Evolutionary conservation across 345 rosid genomes (phyloP).

Genomic region (Cardamine chenopodiifolia): DNA sequence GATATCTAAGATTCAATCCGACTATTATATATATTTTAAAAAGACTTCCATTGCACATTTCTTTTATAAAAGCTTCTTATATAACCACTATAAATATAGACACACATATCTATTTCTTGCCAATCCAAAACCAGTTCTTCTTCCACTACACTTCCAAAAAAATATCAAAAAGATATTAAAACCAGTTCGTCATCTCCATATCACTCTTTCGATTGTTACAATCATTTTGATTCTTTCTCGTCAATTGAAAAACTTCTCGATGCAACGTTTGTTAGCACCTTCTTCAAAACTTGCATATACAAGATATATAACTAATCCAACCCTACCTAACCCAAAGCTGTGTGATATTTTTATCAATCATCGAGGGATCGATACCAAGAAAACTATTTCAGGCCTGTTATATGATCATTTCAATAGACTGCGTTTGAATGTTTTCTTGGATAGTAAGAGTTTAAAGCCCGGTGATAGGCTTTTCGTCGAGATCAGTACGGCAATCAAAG

Average conservation of each 20-base stretch:
- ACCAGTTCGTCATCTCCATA: not conserved
- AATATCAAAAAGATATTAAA: not conserved
- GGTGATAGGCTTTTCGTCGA: slow-evolving; percentile 66
- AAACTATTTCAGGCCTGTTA: slow-evolving; percentile 69
- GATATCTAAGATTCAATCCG: not conserved
- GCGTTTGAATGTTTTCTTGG: slow-evolving; percentile 61
- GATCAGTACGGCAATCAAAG: slow-evolving; percentile 55
- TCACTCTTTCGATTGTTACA: not conserved
- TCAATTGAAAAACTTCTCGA: slow-evolving; percentile 38
- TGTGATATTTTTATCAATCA: slow-evolving; percentile 87
- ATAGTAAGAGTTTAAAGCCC: slow-evolving; percentile 80
- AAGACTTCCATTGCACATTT: too few relatives aligned
- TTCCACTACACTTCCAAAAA: not conserved
- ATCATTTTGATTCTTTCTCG: slow-evolving; percentile 17
- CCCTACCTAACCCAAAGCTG: slow-evolving; percentile 25
- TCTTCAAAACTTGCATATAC: slow-evolving; percentile 38
- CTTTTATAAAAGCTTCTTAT: too few relatives aligned
- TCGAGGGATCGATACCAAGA: slow-evolving; percentile 77
- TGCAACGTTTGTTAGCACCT: slow-evolving; percentile 51
- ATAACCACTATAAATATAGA: slow-evolving; percentile 16
- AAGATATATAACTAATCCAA: slow-evolving; percentile 24
- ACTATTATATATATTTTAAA: not conserved
- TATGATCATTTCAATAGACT: slow-evolving; percentile 52
- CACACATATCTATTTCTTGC: slow-evolving; percentile 16
- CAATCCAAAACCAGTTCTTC: slow-evolving; percentile 3